Percentiles rank a stretch among this genome's conserved stretches.
These are phyloP conservation scores for Polytolypa hystricis DNA, from an alignment of 2,329 filamentous ascomycete species.

Conservation along the genomic window DNA sequence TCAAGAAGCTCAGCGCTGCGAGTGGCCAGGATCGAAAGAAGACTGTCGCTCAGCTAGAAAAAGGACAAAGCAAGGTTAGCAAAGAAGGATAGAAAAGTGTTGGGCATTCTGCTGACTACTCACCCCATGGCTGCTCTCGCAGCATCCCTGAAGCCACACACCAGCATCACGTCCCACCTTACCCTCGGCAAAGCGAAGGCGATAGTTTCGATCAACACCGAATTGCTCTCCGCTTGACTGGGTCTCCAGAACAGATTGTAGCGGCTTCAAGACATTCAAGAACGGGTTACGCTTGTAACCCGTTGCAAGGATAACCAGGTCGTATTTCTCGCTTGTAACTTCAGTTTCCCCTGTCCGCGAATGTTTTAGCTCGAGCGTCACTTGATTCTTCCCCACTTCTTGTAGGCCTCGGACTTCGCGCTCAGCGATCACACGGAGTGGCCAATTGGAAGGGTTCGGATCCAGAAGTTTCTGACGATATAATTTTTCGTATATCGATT, in stretches of 20 bases:
- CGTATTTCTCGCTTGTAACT: constrained; percentile 45
- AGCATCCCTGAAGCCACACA: constrained; percentile 88
- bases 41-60: constrained; percentile 56
- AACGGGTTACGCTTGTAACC: constrained; percentile 74
- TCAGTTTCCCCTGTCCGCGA: constrained; percentile 2
- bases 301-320: constrained; percentile 75
- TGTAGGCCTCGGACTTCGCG: constrained; percentile 55
- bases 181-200: constrained; percentile 57
- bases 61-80: constrained; percentile 2
- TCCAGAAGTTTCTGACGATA: constrained; percentile 73
- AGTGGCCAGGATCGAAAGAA: constrained; percentile 66
- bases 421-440: constrained; percentile 64
- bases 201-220: constrained; percentile 66
- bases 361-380: constrained; percentile 9
- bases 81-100: neutral
- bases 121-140: constrained; percentile 73
- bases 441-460: constrained; percentile 62
- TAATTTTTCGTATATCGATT: constrained; percentile 75
- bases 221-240: constrained; percentile 5
- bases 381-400: constrained; percentile 28
- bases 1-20: constrained; percentile 13
- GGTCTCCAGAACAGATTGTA: constrained; percentile 8
- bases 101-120: neutral
- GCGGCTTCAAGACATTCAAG: constrained; percentile 55
- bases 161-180: constrained; percentile 63